A percentile compares a stretch with the other conserved stretches of the same genome.
phyloP scores from a whole-genome alignment of 352 stramenopile genomes.

The Pythium angustatum region DNA sequence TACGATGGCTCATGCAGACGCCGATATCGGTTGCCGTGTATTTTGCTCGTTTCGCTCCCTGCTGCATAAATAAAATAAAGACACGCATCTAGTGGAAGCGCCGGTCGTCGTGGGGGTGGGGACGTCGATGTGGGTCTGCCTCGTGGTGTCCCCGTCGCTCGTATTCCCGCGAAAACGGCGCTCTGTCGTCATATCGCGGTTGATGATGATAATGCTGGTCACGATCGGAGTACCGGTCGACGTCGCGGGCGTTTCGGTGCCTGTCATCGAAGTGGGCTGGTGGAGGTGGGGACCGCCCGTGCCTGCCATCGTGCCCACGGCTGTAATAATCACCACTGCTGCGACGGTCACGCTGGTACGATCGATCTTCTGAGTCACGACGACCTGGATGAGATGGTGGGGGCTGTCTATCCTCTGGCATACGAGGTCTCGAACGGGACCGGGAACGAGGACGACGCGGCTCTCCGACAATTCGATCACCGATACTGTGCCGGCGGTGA shows the following conservation, averaged over 20 bases:
- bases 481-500: not conserved
- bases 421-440: slow-evolving; percentile 11
- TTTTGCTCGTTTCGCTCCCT: slow-evolving; percentile 7
- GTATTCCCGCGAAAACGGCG: not conserved
- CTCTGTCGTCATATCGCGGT: slow-evolving; percentile 1
- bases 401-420: slow-evolving; percentile 5
- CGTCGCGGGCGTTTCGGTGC: slow-evolving; percentile 8
- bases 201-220: slow-evolving; percentile 4
- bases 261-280: not conserved
- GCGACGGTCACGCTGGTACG: slow-evolving; percentile 8
- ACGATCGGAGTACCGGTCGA: not conserved
- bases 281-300: slow-evolving; percentile 8
- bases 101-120: slow-evolving; percentile 1
- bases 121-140: slow-evolving; percentile 3
- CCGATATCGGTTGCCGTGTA: slow-evolving; percentile 5
- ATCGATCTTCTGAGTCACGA: slow-evolving; percentile 15
- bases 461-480: not conserved
- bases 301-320: slow-evolving; percentile 3
- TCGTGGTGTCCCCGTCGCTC: slow-evolving; percentile 7
- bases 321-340: slow-evolving; percentile 13
- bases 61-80: slow-evolving; percentile 24
- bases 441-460: slow-evolving; percentile 12
- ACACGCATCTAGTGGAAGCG: slow-evolving; percentile 16
- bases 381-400: not conserved
- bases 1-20: slow-evolving; percentile 2